Evolutionary conservation across 2,329 filamentous ascomycete species (phyloP).

Genomic region (Cladophialophora bantiana): DNA sequence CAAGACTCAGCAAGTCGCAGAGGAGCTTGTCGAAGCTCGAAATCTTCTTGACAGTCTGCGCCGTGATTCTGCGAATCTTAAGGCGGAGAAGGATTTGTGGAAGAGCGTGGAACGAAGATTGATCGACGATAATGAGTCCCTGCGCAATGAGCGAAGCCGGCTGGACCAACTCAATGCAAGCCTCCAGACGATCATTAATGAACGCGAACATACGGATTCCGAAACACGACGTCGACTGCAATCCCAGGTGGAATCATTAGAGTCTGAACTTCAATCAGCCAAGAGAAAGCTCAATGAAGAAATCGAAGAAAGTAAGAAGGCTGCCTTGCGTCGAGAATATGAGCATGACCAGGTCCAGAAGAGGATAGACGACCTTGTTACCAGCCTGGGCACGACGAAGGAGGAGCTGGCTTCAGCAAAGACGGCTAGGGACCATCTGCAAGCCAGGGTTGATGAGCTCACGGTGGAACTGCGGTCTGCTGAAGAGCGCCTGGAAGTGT

Average conservation of each 20-base stretch:
- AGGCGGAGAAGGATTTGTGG: constrained; percentile 93
- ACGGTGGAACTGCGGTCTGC: constrained; percentile 86
- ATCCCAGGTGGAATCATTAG: constrained; percentile 76
- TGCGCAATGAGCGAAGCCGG: constrained; percentile 83
- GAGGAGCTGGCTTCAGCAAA: constrained; percentile 87
- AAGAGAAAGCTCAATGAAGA: constrained; percentile 87
- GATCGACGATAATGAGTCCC: constrained; percentile 82
- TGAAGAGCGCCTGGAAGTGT: constrained; percentile 81
- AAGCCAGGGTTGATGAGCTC: constrained; percentile 86
- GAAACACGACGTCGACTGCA: constrained; percentile 84
- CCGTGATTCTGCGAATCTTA: constrained; percentile 89
- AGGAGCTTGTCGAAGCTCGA: constrained; percentile 87
- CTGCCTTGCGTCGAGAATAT: constrained; percentile 83
- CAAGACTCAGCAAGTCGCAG: constrained; percentile 86
- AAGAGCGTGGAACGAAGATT: constrained; percentile 91
- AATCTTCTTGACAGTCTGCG: constrained; percentile 84
- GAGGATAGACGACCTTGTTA: constrained; percentile 88
- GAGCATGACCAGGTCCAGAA: constrained; percentile 88
- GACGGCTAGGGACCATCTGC: constrained; percentile 87
- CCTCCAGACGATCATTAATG: constrained; percentile 88
- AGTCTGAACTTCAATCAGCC: constrained; percentile 76
- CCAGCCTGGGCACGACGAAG: constrained; percentile 77
- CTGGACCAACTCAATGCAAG: constrained; percentile 83
- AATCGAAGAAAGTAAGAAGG: constrained; percentile 81
- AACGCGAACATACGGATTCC: constrained; percentile 82